Base-by-base conservation (phyloP, 257 asterid species). In the Jacaranda mimosifolia region DNA sequence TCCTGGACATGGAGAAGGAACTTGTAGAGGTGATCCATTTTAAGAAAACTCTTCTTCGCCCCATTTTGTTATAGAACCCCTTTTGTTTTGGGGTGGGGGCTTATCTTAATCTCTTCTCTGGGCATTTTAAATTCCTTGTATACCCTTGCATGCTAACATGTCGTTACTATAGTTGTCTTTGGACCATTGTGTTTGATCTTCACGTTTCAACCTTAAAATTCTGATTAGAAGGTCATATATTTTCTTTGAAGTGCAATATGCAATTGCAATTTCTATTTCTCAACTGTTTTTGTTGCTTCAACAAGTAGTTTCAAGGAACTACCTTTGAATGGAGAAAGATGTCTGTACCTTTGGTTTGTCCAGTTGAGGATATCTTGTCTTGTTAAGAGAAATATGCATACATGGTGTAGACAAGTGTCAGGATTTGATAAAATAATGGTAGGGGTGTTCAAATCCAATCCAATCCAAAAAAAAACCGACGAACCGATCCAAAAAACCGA, bases 1-100 rank as follows among this genome's bases (percentile, higher is more conserved):
- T 83, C 76, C 46, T 89, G 84, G 98, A 93, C 87, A 90, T 96
- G 97, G 97, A 93, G 88, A 96, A 90, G 87, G 99, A 93, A 88
- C 98, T 96, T 55, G 85, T 40, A 18, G 99, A 96, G 99, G 98
- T 94, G 89, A 87, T 81, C 48, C 3, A 13, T 80, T 79, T 75
- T 67, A 45, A 11, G 39, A 63, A 70, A 60, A 48, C 46, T 19
- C n/a, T 57, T 68, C 19, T 39, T 58, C 2, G 4, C 46, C 15
- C 17, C 59, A 58, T 26, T 13, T 56, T 18, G 8, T 38, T 40
- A 38, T 43, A 21, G 53, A n/a, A 15, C 14, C 65, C 77, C 21
- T 39, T 46, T 58, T 12, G 17, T 19, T 6, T 53, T 56, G 21
- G 5, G 56, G 48, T 49, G 32, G 40, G 15, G 43, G 9, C 36